Conservation (phyloP, 495 filamentous ascomycete genomes). For the Talaromyces nanjingensis region DNA sequence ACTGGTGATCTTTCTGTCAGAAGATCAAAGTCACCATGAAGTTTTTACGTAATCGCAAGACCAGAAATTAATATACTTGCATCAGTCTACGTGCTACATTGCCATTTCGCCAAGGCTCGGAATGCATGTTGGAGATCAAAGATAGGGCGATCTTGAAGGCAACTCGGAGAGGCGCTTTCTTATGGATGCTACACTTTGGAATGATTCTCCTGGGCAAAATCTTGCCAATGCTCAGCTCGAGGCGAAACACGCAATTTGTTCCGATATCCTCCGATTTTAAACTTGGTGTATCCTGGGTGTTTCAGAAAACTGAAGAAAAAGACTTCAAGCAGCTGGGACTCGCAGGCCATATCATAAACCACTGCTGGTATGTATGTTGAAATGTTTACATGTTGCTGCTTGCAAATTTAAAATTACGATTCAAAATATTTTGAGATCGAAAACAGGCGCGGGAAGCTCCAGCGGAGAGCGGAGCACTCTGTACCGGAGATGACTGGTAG, state of each 20-base stretch:
- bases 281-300: not conserved
- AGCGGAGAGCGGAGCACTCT: constrained; percentile 5
- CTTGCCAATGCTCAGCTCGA: not conserved
- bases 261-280: not conserved
- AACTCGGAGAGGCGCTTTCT: not conserved
- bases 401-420: too few species aligned
- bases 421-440: not conserved
- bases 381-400: too few species aligned
- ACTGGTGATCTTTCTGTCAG: not conserved
- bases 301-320: not conserved
- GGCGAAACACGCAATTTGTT: not conserved
- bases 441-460: not conserved
- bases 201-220: not conserved
- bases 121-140: not conserved
- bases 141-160: not conserved
- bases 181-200: not conserved
- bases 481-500: not conserved
- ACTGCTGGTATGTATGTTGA: too few species aligned
- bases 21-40: not conserved
- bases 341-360: too few species aligned
- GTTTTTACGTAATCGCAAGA: not conserved
- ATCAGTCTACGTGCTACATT: not conserved
- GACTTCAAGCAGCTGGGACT: too few species aligned
- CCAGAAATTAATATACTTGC: not conserved
- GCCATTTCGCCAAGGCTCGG: not conserved